These are phyloP conservation scores for Neofusicoccum kwambonambiense DNA, from an alignment of 2,329 filamentous ascomycete genomes.

Conservation along the genomic window DNA sequence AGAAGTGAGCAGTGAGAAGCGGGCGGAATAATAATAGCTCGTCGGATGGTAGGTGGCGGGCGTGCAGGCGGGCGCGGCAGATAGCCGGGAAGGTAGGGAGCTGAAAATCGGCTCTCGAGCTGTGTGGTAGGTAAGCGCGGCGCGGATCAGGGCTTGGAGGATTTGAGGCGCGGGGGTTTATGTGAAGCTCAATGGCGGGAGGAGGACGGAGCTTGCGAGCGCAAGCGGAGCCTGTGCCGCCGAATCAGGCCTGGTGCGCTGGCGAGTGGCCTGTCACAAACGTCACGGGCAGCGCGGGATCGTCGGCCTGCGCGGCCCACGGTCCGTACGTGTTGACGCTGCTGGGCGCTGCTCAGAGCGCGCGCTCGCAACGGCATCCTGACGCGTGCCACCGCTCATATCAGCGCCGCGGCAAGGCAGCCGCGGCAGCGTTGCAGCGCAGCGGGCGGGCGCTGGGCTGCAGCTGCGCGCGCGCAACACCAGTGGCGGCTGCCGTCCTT, in stretches of 20 bases:
- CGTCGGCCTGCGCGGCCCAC: neutral
- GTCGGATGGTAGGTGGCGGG: neutral
- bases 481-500: neutral
- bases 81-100: neutral
- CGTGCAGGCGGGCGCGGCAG: neutral
- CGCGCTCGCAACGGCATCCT: neutral
- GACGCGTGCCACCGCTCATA: neutral
- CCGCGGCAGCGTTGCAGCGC: neutral
- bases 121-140: neutral
- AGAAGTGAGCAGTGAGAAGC: neutral
- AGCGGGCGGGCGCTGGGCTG: neutral
- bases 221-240: conserved; percentile 4
- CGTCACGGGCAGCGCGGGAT: conserved; percentile 3
- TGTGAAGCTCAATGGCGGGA: conserved; percentile 4
- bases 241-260: conserved; percentile 9
- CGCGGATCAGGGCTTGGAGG: conserved; percentile 3
- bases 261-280: conserved; percentile 10
- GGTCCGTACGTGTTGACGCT: neutral
- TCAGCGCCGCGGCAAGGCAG: neutral
- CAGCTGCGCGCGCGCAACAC: neutral
- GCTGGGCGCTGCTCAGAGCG: neutral
- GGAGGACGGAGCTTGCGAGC: neutral
- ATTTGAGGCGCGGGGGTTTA: conserved; percentile 9
- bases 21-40: conserved; percentile 6
- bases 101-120: neutral